Evolutionary conservation across 192 early-diverging fungal species (phyloP), one percentile per base, ranked within the genome.

Genomic region (Backusella tuberculispora): DNA sequence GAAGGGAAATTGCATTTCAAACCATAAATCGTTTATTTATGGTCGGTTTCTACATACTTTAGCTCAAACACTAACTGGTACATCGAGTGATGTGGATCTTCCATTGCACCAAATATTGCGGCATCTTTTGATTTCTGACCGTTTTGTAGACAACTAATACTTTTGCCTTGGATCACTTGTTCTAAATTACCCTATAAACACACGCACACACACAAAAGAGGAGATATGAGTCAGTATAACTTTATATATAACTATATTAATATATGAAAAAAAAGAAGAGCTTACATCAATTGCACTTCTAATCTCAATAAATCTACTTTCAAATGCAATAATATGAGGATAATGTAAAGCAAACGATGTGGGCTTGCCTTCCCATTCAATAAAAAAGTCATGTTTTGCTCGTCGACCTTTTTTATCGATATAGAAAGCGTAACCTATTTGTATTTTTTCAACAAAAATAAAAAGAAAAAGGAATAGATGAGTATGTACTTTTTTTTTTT

Each of bases 241-340:
- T 34, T 34, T 34, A 34, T 34, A 34, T 34, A 34, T 2, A 34
- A 34, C 29, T 17, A 53, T 53, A 8, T 2, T n/a, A 53, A 19
- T 19, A 8, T 19, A 53, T 21, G 9, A 6, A 9, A n/a, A 24
- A 9, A 19, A 5, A 60, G 10, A 24, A 50, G 38, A 37, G 60
- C 72, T 75, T 67, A 80, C 93, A 6, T 93, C 94, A 71, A 93
- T 89, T 3, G 92, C 84, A 70, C 95, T 84, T 37, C 93, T 90
- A 34, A 99, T 86, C 83, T 99, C 97, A 75, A 99, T 95, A 75
- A 98, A 95, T 29, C 85, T 88, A 14, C 90, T 85, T 60, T 98
- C 96, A 82, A 95, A 99, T 0, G 97, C 96, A 66, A 98, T 83
- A 21, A 99, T 81, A 79, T 96, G 96, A 38, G 95, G 96, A 47